These are phyloP conservation scores for Lomentospora prolificans DNA, from an alignment of 2,329 filamentous ascomycete genomes.

Conservation along the genomic window DNA sequence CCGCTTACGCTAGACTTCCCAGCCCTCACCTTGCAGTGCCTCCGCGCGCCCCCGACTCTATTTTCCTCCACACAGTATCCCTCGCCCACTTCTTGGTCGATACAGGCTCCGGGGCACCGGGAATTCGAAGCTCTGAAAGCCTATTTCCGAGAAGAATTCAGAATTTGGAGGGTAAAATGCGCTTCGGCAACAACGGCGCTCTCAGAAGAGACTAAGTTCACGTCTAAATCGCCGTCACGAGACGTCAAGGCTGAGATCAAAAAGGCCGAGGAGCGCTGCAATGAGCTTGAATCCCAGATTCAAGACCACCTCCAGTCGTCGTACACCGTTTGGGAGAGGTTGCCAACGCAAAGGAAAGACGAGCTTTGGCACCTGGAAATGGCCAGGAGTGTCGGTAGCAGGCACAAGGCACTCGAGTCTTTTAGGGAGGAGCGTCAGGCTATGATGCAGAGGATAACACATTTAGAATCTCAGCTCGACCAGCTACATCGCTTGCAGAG, in stretches of 20 bases:
- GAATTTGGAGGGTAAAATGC: constrained; percentile 50
- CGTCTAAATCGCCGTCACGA: constrained; percentile 26
- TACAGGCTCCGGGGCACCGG: constrained; percentile 61
- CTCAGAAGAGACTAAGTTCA: constrained; percentile 34
- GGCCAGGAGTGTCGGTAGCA: constrained; percentile 47
- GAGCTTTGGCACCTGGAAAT: constrained; percentile 54
- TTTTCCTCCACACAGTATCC: constrained; percentile 74
- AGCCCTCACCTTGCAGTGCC: constrained; percentile 69
- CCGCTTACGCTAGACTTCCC: constrained; percentile 79
- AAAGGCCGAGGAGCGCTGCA: constrained; percentile 41
- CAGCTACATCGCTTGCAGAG: constrained; percentile 49
- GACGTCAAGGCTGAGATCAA: constrained; percentile 36
- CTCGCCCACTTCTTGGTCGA: constrained; percentile 70
- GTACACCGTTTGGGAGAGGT: constrained; percentile 64
- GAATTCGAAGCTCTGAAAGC: constrained; percentile 64
- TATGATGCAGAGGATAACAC: constrained; percentile 46
- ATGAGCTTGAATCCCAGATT: constrained; percentile 57
- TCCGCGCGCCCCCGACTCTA: constrained; percentile 71
- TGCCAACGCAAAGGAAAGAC: constrained; percentile 45
- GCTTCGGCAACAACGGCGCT: constrained; percentile 33
- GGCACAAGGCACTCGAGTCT: constrained; percentile 43
- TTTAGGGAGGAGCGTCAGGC: constrained; percentile 39
- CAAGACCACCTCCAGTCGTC: constrained; percentile 67
- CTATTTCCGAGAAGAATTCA: constrained; percentile 59
- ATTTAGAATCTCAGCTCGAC: constrained; percentile 48